Percentiles rank a stretch among this genome's conserved stretches.
Evolutionary conservation across 306 rosid genomes (phyloP).

Genomic region (Cotoneaster glaucophyllus): DNA sequence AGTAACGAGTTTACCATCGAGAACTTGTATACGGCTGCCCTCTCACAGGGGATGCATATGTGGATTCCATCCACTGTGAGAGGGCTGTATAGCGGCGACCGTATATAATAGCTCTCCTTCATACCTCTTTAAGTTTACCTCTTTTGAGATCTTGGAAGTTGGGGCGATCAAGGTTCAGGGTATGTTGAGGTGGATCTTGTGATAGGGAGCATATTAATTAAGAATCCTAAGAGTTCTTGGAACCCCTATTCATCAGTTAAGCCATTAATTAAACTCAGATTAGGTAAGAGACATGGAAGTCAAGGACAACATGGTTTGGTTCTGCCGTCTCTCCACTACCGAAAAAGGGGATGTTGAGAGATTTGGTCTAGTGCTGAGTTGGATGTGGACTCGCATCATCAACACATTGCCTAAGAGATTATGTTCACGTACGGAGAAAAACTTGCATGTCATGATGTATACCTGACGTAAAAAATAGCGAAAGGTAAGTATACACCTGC

Average conservation of each 20-base stretch:
- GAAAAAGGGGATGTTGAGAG: constrained; percentile 3
- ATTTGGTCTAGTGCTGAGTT: not conserved
- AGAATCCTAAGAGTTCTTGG: not conserved
- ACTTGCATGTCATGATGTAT: not conserved
- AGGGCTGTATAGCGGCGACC: not conserved
- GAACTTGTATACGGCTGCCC: not conserved
- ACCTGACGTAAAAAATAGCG: not conserved
- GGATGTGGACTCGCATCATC: not conserved
- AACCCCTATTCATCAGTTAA: not conserved
- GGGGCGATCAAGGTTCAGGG: not conserved
- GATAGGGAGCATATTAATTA: not conserved
- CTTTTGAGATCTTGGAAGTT: not conserved
- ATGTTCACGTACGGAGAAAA: not conserved
- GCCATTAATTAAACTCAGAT: not conserved
- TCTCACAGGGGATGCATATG: not conserved
- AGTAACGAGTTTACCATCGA: not conserved
- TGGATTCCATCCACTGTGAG: not conserved
- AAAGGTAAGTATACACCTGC: not conserved
- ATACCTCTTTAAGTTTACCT: not conserved
- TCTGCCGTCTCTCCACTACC: not conserved
- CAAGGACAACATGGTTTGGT: constrained; percentile 12
- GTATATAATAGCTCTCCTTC: not conserved
- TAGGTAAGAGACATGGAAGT: constrained; percentile 32
- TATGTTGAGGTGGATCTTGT: not conserved
- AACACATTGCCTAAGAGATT: not conserved